Percentiles rank a stretch among this genome's conserved stretches.
phyloP scores from a whole-genome alignment of 2,329 filamentous ascomycete species.

The Sphaerulina vaccinii region DNA sequence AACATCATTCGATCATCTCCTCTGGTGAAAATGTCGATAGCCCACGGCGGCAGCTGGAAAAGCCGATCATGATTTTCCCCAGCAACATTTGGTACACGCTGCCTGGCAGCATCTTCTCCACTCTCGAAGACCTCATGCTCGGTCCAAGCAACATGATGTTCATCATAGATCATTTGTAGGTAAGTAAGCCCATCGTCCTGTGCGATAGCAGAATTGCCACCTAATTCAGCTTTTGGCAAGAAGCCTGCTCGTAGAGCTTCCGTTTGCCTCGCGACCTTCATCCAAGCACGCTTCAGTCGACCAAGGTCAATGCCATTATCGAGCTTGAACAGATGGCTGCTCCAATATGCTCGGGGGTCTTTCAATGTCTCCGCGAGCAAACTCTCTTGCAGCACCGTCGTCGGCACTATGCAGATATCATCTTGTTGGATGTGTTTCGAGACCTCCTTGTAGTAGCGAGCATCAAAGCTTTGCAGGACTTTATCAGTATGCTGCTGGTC shows the following conservation, averaged over 20 bases:
- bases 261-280: conserved; percentile 12
- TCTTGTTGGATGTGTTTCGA: conserved; percentile 8
- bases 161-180: conserved; percentile 18
- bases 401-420: conserved; percentile 15
- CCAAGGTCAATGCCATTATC: conserved; percentile 9
- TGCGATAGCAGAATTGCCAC: not conserved
- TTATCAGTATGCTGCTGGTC: not conserved
- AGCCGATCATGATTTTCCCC: conserved; percentile 13
- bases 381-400: conserved; percentile 19
- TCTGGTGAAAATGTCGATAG: conserved; percentile 13
- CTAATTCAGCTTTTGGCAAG: conserved; percentile 15
- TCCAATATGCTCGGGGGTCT: conserved; percentile 20
- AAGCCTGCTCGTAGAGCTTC: conserved; percentile 21
- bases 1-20: conserved; percentile 7
- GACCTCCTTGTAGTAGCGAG: conserved; percentile 11
- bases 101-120: conserved; percentile 6
- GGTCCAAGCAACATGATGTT: conserved; percentile 10
- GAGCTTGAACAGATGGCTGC: conserved; percentile 18
- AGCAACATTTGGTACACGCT: conserved; percentile 9
- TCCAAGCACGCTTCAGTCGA: conserved; percentile 15
- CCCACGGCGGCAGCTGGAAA: conserved; percentile 18
- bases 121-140: not conserved
- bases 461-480: conserved; percentile 10
- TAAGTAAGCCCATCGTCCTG: conserved; percentile 11
- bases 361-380: conserved; percentile 18